These are phyloP conservation scores for Candida vaughaniae DNA, from an alignment of 805 yeast species.

Conservation along the genomic window DNA sequence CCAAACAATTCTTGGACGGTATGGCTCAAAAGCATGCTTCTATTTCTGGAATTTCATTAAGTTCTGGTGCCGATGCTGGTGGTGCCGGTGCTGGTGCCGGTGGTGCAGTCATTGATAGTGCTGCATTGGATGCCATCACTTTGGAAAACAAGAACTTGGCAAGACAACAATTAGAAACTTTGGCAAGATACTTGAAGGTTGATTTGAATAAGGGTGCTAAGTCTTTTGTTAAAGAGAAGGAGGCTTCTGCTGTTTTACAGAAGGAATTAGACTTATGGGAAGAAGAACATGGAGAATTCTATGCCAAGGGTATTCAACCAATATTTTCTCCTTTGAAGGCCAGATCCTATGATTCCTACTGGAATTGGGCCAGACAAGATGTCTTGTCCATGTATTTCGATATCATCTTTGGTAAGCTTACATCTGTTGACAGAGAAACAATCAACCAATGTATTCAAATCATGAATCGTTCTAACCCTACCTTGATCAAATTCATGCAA, in stretches of 20 bases:
- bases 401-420: constrained; percentile 89
- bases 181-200: constrained; percentile 91
- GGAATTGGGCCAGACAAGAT: constrained; percentile 99
- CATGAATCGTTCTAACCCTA: constrained; percentile 95
- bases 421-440: constrained; percentile 92
- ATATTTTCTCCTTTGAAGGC: constrained; percentile 90
- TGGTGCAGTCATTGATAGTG: constrained; percentile 89
- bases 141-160: constrained; percentile 71
- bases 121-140: constrained; percentile 83
- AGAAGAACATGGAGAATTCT: constrained; percentile 82
- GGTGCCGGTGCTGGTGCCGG: constrained; percentile 58
- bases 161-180: constrained; percentile 79
- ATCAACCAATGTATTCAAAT: constrained; percentile 94
- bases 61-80: constrained; percentile 60
- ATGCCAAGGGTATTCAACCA: constrained; percentile 88
- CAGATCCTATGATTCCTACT: constrained; percentile 93
- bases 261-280: constrained; percentile 89
- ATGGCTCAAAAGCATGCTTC: constrained; percentile 84
- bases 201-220: constrained; percentile 91
- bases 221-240: constrained; percentile 77
- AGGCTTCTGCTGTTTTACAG: constrained; percentile 80
- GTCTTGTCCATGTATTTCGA: constrained; percentile 91
- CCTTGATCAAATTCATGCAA: constrained; percentile 94
- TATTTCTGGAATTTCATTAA: constrained; percentile 71
- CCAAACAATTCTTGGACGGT: constrained; percentile 83